Evolutionary conservation across 768 basidiomycete genomes (phyloP), one percentile per base, ranked within the genome.

Genomic region (Cystofilobasidium ferigula): DNA sequence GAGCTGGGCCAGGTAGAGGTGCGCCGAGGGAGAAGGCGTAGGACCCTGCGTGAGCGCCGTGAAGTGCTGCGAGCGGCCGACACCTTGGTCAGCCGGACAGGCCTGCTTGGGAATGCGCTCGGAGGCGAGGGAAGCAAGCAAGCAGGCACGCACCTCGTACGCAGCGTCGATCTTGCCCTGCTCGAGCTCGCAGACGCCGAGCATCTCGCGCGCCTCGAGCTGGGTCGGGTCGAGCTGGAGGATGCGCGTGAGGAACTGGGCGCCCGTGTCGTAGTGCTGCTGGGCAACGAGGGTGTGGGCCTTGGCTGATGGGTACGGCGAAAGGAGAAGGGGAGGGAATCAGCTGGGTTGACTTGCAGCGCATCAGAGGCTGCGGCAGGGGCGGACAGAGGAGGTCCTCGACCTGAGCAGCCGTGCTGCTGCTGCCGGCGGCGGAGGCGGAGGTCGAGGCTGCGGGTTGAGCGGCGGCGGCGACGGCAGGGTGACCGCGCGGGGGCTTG

Each of bases 1-100:
- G n/a, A 68, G 67, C 36, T 68, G 67, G 20, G 67, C 67, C 40
- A 68, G 67, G 57, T 68, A 68, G 38, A 68, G 58, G 48, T 68
- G 56, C 14, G 67, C 61, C 10, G 67, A 45, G 35, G 61, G 35
- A 3, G 38, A 48, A 1, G 63, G 42, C 1, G 20, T n/a, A 12
- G 61, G 30, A 12, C 30, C 24, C n/a, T 45, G 34, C 12, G 35
- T 64, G 54, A 68, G 51, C 7, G 45, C 30, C 14, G 28, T 61
- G 43, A 68, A 68, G 67, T 62, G 61, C 67, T 63, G 38, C 28
- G 38, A 51, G 2, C 8, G 20, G 34, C 18, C 2, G 20, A 22
- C 53, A 4, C 53, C 10, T 35, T 20, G 4, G 13, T 28, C 48
- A 7, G 8, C 48, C 6, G 24, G 16, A 42, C 38, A 12, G 18